Percentiles rank a stretch among this genome's conserved stretches.
Evolutionary conservation across 345 rosid genomes (phyloP).

Genomic region (Populus ilicifolia): DNA sequence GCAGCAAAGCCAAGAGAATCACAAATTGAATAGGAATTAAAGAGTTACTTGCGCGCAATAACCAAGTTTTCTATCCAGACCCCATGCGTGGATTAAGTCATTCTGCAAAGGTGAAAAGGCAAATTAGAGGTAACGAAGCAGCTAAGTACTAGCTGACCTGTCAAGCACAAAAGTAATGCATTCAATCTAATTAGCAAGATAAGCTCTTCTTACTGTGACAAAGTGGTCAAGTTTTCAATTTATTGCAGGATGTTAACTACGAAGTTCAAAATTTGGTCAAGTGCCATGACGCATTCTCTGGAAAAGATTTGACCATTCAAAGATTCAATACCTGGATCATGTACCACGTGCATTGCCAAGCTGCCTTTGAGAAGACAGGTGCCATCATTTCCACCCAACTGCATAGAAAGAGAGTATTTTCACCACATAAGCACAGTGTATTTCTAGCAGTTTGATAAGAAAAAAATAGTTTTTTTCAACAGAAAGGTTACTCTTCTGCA

Average conservation of each 20-base stretch:
- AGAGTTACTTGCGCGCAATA: constrained; percentile 80
- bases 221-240: neutral
- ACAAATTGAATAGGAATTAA: neutral
- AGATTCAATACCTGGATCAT: constrained; percentile 76
- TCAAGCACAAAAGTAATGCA: neutral
- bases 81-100: constrained; percentile 95
- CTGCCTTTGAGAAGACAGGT: constrained; percentile 85
- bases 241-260: neutral
- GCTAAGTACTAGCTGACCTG: neutral
- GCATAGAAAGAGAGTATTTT: constrained; percentile 15
- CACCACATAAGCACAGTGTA: neutral
- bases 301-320: neutral
- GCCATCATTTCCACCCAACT: constrained; percentile 99
- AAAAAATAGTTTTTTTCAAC: neutral
- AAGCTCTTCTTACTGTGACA: neutral
- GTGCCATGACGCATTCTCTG: neutral
- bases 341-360: constrained; percentile 91
- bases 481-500: neutral
- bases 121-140: neutral
- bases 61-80: constrained; percentile 79
- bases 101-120: constrained; percentile 43
- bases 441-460: neutral
- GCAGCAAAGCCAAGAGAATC: constrained; percentile 3
- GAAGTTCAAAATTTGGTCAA: neutral
- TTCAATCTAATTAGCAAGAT: neutral